Conservation (phyloP, 257 asterid genomes). For the Leptodermis oblonga region DNA sequence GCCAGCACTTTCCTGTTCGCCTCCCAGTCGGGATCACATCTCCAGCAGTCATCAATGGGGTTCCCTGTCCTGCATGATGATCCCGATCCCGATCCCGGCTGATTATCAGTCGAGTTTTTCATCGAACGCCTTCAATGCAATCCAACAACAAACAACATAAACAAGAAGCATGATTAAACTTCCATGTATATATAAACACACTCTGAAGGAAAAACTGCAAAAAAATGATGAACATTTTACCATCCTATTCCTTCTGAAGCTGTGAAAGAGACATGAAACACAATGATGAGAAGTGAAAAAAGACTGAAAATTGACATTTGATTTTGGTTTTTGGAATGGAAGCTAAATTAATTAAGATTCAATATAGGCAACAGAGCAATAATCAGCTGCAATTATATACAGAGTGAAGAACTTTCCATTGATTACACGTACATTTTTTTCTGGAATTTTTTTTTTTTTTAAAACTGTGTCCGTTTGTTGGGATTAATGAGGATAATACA, state of each 20-base stretch:
- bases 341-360: neutral
- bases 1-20: conserved; percentile 52
- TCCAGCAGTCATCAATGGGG: conserved; percentile 72
- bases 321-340: neutral
- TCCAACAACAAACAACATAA: neutral
- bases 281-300: conserved; percentile 5
- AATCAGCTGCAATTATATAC: conserved; percentile 7
- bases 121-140: conserved; percentile 8
- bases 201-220: neutral
- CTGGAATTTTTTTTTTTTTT: neutral
- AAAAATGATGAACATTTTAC: conserved; percentile 8
- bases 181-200: too few relatives aligned
- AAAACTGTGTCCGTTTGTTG: neutral
- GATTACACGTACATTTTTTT: neutral
- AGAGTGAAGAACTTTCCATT: neutral
- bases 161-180: neutral
- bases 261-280: neutral
- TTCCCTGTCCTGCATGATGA: conserved; percentile 49
- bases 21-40: conserved; percentile 68
- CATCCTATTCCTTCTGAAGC: conserved; percentile 16
- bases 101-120: conserved; percentile 21
- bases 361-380: neutral
- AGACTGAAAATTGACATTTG: conserved; percentile 9
- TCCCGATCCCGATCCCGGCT: neutral
- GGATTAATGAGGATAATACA: neutral